A percentile compares a stretch with the other conserved stretches of the same genome.
Conservation (phyloP, 768 basidiomycete genomes). For the Sarcodon sp. region DNA sequence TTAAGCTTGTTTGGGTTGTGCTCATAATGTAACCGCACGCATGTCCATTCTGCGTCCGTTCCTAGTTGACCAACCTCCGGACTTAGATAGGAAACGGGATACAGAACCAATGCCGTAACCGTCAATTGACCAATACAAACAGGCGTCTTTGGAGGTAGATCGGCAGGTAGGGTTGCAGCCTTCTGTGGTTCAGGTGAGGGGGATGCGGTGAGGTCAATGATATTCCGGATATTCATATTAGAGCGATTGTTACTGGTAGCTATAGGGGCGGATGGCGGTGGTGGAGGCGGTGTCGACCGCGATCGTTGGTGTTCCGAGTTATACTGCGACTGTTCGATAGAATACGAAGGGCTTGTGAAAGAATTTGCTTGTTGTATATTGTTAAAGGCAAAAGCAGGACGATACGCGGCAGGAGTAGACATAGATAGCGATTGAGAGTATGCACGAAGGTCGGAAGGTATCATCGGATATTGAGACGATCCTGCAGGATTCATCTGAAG, state of each 20-base stretch:
- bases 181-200: conserved; percentile 13
- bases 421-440: too few relatives aligned
- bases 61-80: conserved; percentile 13
- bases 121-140: conserved; percentile 80
- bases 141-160: conserved; percentile 67
- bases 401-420: conserved; percentile 6
- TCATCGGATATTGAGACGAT: too few relatives aligned
- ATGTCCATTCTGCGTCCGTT: conserved; percentile 48
- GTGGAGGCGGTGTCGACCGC: too few relatives aligned
- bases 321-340: too few relatives aligned
- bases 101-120: conserved; percentile 79
- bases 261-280: too few relatives aligned
- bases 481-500: background rate
- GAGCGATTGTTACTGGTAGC: too few relatives aligned
- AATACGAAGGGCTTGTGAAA: too few relatives aligned
- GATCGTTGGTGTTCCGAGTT: too few relatives aligned
- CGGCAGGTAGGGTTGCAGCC: conserved; percentile 31
- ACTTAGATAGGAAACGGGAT: conserved; percentile 59
- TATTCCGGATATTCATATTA: conserved; percentile 13
- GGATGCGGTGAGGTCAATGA: conserved; percentile 54
- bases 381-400: conserved; percentile 5
- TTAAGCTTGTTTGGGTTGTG: conserved; percentile 37
- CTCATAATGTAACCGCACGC: conserved; percentile 63
- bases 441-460: too few relatives aligned
- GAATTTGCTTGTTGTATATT: background rate